Base-by-base conservation (phyloP, 1,284 basidiomycete species). In the Cerrena zonata region DNA sequence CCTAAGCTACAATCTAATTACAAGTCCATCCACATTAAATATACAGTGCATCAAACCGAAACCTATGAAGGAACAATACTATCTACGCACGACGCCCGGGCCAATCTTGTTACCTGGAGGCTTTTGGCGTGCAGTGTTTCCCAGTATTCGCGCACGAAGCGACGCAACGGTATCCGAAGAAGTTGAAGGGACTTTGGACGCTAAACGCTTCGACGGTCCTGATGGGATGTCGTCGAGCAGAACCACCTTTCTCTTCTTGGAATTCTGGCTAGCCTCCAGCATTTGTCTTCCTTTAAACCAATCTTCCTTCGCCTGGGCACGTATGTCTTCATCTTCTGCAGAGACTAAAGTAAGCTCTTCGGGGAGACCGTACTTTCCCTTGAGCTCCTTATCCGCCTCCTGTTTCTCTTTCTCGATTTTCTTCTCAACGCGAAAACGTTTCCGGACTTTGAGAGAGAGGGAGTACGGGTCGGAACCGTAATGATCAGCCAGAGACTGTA, bases 391-490 rank as follows among this genome's bases (percentile, higher is more conserved):
- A 60, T 96, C 91, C 7, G 74, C 75, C 25, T 73, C 46, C 50
- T 80, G 75, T 56, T 84, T 84, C 40, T 75, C 78, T 54, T 81
- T 73, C 48, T 88, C 82, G 0, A 86, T 67, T 64, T 86, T 88
- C 72, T 97, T 98, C 59, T 90, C 89, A 52, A 80, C 79, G 1
- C 96, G 81, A 63, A 98, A 96, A 18, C 76, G 76, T 58, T 85
- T 86, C 27, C 96, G 81, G 5, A 88, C 77, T 50, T 80, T 80
- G 4, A 71, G 65, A 4, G 92, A 95, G 19, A 89, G 79, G 0
- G 77, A 56, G 63, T 94, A 97, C 0, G 95, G 95, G 68, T 98
- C 94, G 2, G 80, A 67, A 58, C 89, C 89, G 55, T 82, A 82
- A 19, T 82, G 79, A 49, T 88, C 84, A 2, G 89, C 88, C 1